These are phyloP conservation scores for Acanthamoeba castellanii DNA, from an alignment of 208 protist genomes.

Conservation along the genomic window DNA sequence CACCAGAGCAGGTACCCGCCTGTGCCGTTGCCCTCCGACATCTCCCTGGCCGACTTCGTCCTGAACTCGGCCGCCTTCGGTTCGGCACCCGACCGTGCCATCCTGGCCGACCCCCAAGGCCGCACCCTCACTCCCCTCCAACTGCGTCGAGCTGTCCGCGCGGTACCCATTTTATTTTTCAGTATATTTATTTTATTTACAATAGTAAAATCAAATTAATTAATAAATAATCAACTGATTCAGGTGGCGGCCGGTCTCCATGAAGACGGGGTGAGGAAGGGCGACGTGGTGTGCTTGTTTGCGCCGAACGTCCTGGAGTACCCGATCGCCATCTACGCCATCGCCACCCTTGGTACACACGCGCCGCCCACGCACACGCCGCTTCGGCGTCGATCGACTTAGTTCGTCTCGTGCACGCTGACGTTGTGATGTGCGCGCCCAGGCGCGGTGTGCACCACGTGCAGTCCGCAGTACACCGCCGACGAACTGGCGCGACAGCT, in stretches of 20 bases:
- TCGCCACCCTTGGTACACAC: slow-evolving; percentile 71
- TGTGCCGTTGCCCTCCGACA: background rate
- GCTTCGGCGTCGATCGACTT: slow-evolving; percentile 53
- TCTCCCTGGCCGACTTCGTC: background rate
- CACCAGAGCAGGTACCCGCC: background rate
- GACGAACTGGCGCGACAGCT: slow-evolving; percentile 71
- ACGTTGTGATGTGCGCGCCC: background rate
- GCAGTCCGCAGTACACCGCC: slow-evolving; percentile 26
- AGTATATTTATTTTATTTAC: background rate
- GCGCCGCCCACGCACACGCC: slow-evolving; percentile 43
- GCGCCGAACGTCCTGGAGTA: slow-evolving; percentile 81
- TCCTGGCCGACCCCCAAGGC: background rate
- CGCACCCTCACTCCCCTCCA: background rate
- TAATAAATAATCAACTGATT: background rate
- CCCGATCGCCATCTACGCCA: slow-evolving; percentile 70
- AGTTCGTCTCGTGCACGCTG: background rate
- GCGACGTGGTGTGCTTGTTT: slow-evolving; percentile 78
- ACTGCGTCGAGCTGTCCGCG: background rate
- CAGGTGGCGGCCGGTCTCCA: slow-evolving; percentile 46
- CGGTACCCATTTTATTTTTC: background rate
- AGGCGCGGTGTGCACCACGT: slow-evolving; percentile 8
- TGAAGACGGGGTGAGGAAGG: slow-evolving; percentile 68
- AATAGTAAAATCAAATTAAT: background rate
- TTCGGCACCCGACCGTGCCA: background rate
- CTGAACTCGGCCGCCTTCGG: background rate